Percentiles rank a stretch among this genome's conserved stretches.
phyloP scores from a whole-genome alignment of 345 rosid species.

The Aegle marmelos region DNA sequence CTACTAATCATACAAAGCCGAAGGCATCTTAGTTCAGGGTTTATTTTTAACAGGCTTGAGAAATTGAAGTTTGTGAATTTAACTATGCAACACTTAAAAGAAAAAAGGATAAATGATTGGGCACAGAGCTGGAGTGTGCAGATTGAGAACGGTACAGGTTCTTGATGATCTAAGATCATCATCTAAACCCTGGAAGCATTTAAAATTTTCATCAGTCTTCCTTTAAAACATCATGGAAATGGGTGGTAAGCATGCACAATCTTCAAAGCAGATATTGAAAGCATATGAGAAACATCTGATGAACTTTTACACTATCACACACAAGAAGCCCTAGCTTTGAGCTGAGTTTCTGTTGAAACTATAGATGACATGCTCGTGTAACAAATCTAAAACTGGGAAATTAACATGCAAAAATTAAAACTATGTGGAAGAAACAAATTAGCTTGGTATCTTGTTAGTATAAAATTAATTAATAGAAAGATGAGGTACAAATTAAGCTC shows the following conservation, averaged over 20 bases:
- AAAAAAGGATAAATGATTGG: too few relatives aligned
- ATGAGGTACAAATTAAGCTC: neutral
- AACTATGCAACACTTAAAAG: neutral
- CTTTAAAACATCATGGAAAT: neutral
- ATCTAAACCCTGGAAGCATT: neutral
- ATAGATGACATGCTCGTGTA: neutral
- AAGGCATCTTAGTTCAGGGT: slow-evolving; percentile 5
- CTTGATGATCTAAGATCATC: neutral
- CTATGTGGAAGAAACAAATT: neutral
- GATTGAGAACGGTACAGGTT: neutral
- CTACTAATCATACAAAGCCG: slow-evolving; percentile 1
- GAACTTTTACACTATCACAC: neutral
- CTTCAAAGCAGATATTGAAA: neutral
- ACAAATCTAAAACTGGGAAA: neutral
- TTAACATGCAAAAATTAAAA: neutral
- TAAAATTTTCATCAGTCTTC: neutral
- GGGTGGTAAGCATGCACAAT: neutral
- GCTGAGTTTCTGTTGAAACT: neutral
- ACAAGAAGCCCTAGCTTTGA: neutral
- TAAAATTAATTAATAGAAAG: neutral
- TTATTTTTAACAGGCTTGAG: slow-evolving; percentile 11
- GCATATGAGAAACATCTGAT: neutral
- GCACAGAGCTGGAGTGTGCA: neutral
- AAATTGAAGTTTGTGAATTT: neutral
- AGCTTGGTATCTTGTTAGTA: too few relatives aligned